Percentiles rank a stretch among this genome's conserved stretches.
Conservation (phyloP, 805 yeast species). For the Hanseniaspora pseudoguilliermondii region DNA sequence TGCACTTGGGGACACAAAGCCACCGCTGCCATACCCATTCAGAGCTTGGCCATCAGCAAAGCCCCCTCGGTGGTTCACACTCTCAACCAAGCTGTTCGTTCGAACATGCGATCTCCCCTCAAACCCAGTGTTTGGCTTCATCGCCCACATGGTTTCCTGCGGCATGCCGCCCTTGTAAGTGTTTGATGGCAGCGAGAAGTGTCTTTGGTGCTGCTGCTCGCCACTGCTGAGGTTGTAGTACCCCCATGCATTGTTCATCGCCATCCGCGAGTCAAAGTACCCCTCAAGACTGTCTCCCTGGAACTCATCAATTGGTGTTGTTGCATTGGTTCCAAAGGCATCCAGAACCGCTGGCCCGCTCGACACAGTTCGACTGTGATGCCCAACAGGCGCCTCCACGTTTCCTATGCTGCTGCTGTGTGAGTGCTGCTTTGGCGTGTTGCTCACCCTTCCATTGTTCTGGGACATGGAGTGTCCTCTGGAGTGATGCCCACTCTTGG, state of each 20-base stretch:
- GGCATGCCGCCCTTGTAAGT: constrained; percentile 6
- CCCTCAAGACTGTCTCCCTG: constrained; percentile 19
- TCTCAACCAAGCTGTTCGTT: constrained; percentile 6
- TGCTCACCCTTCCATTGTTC: neutral
- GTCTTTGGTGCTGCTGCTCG: constrained; percentile 21
- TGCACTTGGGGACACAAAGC: neutral
- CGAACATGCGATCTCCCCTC: neutral
- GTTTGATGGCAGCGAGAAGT: constrained; percentile 26
- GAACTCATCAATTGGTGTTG: constrained; percentile 6
- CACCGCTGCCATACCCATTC: neutral
- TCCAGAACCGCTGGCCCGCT: neutral
- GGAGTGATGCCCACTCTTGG: neutral
- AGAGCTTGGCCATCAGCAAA: no score
- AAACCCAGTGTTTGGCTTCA: neutral
- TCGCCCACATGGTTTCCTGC: constrained; percentile 6
- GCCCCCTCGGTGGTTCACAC: neutral
- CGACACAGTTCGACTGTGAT: neutral
- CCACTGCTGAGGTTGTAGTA: neutral
- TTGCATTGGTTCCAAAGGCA: neutral
- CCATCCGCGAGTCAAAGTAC: constrained; percentile 15
- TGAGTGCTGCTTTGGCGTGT: neutral
- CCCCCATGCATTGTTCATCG: neutral
- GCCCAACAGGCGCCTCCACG: neutral
- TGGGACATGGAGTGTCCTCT: constrained; percentile 1
- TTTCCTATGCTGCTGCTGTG: neutral